These are phyloP conservation scores for Dalbergia cochinchinensis DNA, from an alignment of 306 rosid genomes.

Conservation along the genomic window DNA sequence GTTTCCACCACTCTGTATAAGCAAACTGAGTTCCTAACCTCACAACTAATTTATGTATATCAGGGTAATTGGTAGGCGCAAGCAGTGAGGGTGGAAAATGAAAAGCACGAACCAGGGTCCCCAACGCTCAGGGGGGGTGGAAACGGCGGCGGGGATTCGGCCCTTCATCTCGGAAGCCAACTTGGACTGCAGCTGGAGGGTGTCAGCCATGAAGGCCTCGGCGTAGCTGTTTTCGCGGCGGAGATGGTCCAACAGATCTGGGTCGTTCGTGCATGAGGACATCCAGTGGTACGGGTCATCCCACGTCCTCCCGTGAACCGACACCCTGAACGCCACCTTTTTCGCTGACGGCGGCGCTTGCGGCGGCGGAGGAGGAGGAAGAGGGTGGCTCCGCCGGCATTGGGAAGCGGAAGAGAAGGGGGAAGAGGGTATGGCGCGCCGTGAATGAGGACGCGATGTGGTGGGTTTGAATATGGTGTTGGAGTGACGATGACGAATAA, in stretches of 20 bases:
- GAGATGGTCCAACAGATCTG: slow-evolving; percentile 66
- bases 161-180: slow-evolving; percentile 78
- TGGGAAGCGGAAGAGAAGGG: slow-evolving; percentile 52
- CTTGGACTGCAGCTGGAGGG: slow-evolving; percentile 55
- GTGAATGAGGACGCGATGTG: background rate
- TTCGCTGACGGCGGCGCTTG: slow-evolving; percentile 67
- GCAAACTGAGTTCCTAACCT: background rate
- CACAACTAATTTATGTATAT: too few species aligned
- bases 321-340: slow-evolving; percentile 67
- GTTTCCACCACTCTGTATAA: background rate
- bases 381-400: slow-evolving; percentile 46
- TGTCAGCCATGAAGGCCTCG: slow-evolving; percentile 83
- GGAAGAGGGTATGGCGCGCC: slow-evolving; percentile 39
- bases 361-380: slow-evolving; percentile 47
- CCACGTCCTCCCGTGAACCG: slow-evolving; percentile 70
- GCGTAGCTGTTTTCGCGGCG: slow-evolving; percentile 73
- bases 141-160: slow-evolving; percentile 70
- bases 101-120: slow-evolving; percentile 77
- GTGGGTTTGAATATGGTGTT: slow-evolving; percentile 29
- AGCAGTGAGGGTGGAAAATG: background rate
- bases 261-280: slow-evolving; percentile 71
- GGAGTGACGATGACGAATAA: slow-evolving; percentile 41
- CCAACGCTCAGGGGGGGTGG: slow-evolving; percentile 94
- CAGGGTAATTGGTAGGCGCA: too few species aligned
- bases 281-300: slow-evolving; percentile 91